Base-by-base conservation (phyloP, 208 protist genomes). In the Acanthamoeba castellanii region DNA sequence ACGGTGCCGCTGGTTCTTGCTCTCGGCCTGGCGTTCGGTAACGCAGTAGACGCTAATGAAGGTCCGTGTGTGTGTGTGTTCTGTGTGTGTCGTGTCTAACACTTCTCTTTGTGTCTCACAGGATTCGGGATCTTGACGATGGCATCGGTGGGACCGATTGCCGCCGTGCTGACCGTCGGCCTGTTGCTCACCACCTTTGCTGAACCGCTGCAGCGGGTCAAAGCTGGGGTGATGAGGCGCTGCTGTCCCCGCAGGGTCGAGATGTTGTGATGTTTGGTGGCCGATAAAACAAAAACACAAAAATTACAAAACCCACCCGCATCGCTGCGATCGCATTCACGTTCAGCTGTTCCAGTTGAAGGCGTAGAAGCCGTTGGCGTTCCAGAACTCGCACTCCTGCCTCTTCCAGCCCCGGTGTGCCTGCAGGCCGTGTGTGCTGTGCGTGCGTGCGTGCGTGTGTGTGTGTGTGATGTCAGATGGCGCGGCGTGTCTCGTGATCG, bases 331-430 rank as follows among this genome's bases (percentile, higher is more conserved):
- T 42, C 37, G 37, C 37, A 55, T 55, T 11, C 14, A 8, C 9
- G 70, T 11, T 78, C n/a, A 78, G 70, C 70, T 78, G 37, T 78
- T 78, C 70, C 70, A 78, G 70, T 30, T 78, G 70, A 78, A 78
- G 70, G 30, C 22, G 70, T 78, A 78, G 70, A 78, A 78, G 70
- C 70, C 70, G 37, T 78, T 78, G 22, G 30, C 37, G 70, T 78
- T 78, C 70, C 70, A 78, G 70, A 78, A 78, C 70, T 78, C 70
- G 37, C 70, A 78, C 70, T 78, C 70, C 11, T 45, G 11, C 30
- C n/a, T 78, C 70, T 78, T 78, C 70, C 70, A 78, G 70, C 70
- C 70, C 2, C 70, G 70, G 14, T 78, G 70, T 6, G 37, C 37
- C 70, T 78, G 30, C 30, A 11, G 18, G 32, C 6, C 9, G 32